A percentile compares a stretch with the other conserved stretches of the same genome.
phyloP scores from a whole-genome alignment of 2,329 filamentous ascomycete genomes.

The Pseudogymnoascus sp. region DNA sequence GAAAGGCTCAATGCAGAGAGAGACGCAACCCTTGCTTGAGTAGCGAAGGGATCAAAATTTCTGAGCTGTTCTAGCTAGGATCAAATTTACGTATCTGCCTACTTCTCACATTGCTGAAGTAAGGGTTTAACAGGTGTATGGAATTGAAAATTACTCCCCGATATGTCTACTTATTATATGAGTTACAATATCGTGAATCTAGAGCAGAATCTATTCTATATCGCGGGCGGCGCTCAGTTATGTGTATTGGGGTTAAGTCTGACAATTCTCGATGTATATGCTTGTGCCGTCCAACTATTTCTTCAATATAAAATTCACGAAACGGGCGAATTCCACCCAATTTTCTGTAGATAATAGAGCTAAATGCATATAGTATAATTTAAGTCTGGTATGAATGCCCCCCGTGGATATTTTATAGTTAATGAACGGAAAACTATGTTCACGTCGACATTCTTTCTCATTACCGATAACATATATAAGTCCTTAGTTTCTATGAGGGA shows the following conservation, averaged over 20 bases:
- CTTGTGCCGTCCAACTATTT: background rate
- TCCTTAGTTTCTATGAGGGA: background rate
- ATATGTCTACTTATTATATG: background rate
- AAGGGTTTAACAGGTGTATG: background rate
- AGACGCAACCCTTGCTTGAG: background rate
- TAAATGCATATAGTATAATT: background rate
- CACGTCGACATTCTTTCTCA: background rate
- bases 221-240: background rate
- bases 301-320: background rate
- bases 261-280: background rate
- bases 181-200: background rate
- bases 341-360: background rate
- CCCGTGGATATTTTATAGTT: background rate
- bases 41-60: background rate
- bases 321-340: background rate
- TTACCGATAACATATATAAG: background rate
- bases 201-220: background rate
- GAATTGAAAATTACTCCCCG: background rate
- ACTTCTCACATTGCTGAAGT: background rate
- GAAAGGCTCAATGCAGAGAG: constrained; percentile 17
- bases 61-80: background rate
- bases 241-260: background rate
- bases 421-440: background rate
- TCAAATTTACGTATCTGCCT: background rate
- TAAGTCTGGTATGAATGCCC: background rate